These are phyloP conservation scores for Quercus suber DNA, from an alignment of 306 rosid genomes.

Conservation along the genomic window DNA sequence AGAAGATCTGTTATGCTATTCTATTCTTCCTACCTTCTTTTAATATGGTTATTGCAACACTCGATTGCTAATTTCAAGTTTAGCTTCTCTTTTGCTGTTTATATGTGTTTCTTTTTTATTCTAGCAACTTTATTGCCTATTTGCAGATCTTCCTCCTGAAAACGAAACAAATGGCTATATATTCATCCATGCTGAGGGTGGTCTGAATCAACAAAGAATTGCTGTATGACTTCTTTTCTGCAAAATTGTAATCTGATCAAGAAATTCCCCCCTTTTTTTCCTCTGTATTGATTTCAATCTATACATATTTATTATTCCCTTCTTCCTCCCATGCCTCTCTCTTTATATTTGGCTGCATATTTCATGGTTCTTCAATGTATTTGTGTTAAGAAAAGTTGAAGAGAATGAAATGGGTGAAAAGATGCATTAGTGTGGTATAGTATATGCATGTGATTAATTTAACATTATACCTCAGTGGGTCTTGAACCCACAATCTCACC, in stretches of 20 bases:
- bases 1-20: not conserved
- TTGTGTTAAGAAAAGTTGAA: not conserved
- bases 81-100: not conserved
- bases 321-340: slow-evolving; percentile 1
- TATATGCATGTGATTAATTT: not conserved
- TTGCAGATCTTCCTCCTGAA: slow-evolving; percentile 81
- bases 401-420: not conserved
- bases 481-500: too few relatives aligned
- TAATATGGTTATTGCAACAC: not conserved
- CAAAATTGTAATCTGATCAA: slow-evolving; percentile 11
- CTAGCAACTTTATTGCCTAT: slow-evolving; percentile 20
- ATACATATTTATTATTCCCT: not conserved
- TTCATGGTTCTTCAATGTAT: slow-evolving; percentile 2
- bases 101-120: not conserved
- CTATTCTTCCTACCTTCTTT: not conserved
- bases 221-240: slow-evolving; percentile 53
- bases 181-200: slow-evolving; percentile 98
- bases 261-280: not conserved
- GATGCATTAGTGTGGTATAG: not conserved
- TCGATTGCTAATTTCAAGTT: not conserved
- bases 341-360: not conserved
- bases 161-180: slow-evolving; percentile 86
- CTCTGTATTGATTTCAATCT: not conserved
- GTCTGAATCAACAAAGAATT: slow-evolving; percentile 94
- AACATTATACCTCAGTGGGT: not conserved